Conservation (phyloP, 108 stramenopile species). For the Discostella stelligeroides region DNA sequence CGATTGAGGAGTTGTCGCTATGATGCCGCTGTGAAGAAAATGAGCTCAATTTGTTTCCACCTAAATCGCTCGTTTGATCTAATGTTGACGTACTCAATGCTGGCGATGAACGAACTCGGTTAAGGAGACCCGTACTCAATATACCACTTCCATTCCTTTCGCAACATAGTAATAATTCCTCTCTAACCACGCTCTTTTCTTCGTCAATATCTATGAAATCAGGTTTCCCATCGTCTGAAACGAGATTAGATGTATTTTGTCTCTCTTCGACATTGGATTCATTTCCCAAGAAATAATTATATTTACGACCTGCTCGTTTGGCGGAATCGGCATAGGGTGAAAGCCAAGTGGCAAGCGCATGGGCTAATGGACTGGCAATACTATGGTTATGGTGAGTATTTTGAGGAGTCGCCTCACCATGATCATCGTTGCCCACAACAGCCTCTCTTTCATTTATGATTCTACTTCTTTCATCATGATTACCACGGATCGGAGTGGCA, state of each 20-base stretch:
- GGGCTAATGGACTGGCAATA: constrained; percentile 20
- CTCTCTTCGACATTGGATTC: background rate
- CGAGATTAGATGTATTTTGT: too few species aligned
- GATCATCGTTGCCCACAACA: too few species aligned
- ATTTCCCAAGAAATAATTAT: background rate
- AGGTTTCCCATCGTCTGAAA: background rate
- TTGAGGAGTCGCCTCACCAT: background rate
- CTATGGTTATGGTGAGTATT: background rate
- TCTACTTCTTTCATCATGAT: background rate
- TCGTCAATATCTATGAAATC: background rate
- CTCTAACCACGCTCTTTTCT: too few species aligned
- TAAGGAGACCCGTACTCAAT: constrained; percentile 10
- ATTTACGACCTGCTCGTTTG: constrained; percentile 20
- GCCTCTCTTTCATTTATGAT: background rate
- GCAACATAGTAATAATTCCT: too few species aligned
- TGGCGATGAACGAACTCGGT: constrained; percentile 36
- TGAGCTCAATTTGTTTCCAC: background rate
- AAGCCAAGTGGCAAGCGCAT: constrained; percentile 43
- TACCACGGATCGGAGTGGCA: constrained; percentile 17
- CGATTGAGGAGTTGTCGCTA: constrained; percentile 22
- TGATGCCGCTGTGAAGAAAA: background rate
- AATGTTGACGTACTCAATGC: constrained; percentile 33
- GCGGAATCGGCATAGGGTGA: constrained; percentile 38
- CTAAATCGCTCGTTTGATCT: constrained; percentile 7
- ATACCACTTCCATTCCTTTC: background rate